Evolutionary conservation across 2,329 filamentous ascomycete species (phyloP).

Genomic region (Neofusicoccum sp.): DNA sequence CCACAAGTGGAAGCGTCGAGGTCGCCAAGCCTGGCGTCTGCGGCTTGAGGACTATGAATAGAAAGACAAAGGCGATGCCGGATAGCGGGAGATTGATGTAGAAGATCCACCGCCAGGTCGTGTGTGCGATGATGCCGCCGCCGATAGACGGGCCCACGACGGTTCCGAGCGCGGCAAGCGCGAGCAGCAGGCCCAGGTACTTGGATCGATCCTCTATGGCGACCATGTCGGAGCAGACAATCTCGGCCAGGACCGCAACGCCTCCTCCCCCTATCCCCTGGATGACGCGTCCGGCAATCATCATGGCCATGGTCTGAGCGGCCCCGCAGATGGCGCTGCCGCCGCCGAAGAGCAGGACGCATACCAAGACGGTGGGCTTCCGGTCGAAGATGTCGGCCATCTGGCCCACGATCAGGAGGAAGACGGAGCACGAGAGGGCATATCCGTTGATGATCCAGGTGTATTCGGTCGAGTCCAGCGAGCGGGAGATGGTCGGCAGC

Average conservation of each 20-base stretch:
- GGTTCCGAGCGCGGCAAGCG: too few species aligned
- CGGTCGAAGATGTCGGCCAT: constrained; percentile 54
- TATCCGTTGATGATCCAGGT: constrained; percentile 38
- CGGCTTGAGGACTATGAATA: too few species aligned
- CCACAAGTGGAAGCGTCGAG: too few species aligned
- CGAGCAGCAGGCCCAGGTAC: too few species aligned
- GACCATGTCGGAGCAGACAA: constrained; percentile 46
- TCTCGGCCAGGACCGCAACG: constrained; percentile 34
- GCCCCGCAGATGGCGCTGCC: constrained; percentile 55
- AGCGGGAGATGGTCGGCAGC: constrained; percentile 38
- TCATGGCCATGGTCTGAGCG: constrained; percentile 42
- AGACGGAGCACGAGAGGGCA: constrained; percentile 37
- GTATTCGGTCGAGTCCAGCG: constrained; percentile 34
- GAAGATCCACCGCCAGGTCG: too few species aligned
- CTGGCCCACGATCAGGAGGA: constrained; percentile 54
- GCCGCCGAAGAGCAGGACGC: constrained; percentile 49
- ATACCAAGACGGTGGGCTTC: constrained; percentile 33
- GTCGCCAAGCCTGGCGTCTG: too few species aligned
- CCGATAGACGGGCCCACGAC: too few species aligned
- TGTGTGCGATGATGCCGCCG: too few species aligned
- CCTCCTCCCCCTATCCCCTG: constrained; percentile 55
- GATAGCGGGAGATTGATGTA: too few species aligned
- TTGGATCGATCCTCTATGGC: constrained; percentile 38
- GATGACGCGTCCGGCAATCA: constrained; percentile 57
- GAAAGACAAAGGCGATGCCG: too few species aligned